Evolutionary conservation across 345 rosid genomes (phyloP), one percentile per base, ranked within the genome.

Genomic region (Gossypium australe): DNA sequence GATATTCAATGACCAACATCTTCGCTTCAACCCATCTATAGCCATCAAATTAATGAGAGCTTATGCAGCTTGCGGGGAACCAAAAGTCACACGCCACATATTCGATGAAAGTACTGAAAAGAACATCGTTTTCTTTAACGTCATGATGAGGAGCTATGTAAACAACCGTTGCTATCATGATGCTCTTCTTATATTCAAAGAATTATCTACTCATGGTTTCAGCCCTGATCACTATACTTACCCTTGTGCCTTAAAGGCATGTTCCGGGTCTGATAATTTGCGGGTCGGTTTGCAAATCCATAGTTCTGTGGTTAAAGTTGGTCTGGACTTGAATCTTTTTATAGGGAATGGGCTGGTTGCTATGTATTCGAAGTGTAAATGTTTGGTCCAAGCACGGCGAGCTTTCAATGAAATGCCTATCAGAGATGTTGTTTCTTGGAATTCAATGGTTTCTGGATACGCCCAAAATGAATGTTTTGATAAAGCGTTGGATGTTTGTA

Each of bases 361-460:
- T 64, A 84, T 88, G 94, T 91, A 88, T 78, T 91, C 92, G 57
- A 92, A 89, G 81, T 89, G 94, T 78, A 85, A 78, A 51, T 82
- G 79, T 83, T 85, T 89, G 81, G 52, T 75, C 71, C 89, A 85
- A 75, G 91, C 94, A 49, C 74, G 88, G 62, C 80, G 16, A 71
- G 86, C 84, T 44, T 85, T 91, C 43, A 83, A 87, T 38, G 92
- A 88, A 80, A 87, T 91, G 92, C 85, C 82, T 0, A 75, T 77
- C 20, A 86, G 82, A 77, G 94, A 91, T 82, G 85, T 91, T 45
- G 88, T 91, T 69, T 84, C 94, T 75, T 91, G 97, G 97, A 91
- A 88, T 74, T 89, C 97, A 3, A 77, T 89, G 80, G 88, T 89
- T 77, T 84, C 89, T 55, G 92, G 81, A 47, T 88, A 84, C 74